phyloP scores from a whole-genome alignment of 2,329 filamentous ascomycete genomes.

The Epichloe hybrida region DNA sequence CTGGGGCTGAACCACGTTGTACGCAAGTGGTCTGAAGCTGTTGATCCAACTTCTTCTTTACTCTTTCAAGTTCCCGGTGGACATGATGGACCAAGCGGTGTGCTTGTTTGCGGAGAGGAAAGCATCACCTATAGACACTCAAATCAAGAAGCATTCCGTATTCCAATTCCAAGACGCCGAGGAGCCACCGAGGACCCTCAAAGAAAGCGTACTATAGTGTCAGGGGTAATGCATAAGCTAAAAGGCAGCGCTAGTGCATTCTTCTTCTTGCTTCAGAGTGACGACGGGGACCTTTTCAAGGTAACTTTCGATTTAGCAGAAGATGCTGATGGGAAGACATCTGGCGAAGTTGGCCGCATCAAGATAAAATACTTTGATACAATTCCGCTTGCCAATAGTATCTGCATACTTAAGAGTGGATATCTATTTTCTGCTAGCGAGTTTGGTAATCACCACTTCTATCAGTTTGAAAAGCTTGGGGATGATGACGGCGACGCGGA shows the following conservation, averaged over 20 bases:
- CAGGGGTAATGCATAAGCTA: slow-evolving; percentile 95
- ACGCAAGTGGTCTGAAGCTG: slow-evolving; percentile 85
- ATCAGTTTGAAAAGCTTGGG: slow-evolving; percentile 92
- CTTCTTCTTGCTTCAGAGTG: slow-evolving; percentile 89
- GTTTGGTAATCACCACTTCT: slow-evolving; percentile 85
- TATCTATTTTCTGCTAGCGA: slow-evolving; percentile 90
- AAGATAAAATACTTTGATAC: slow-evolving; percentile 98
- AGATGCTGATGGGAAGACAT: slow-evolving; percentile 63
- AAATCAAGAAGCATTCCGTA: slow-evolving; percentile 77
- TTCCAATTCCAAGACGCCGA: slow-evolving; percentile 74
- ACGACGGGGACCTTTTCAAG: slow-evolving; percentile 98
- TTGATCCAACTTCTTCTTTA: slow-evolving; percentile 77
- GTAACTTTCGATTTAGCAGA: slow-evolving; percentile 83
- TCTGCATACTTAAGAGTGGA: slow-evolving; percentile 89
- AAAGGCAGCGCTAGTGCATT: slow-evolving; percentile 72
- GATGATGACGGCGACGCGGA: slow-evolving; percentile 87
- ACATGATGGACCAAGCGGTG: slow-evolving; percentile 83
- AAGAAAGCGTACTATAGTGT: slow-evolving; percentile 72
- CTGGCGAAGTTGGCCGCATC: slow-evolving; percentile 66
- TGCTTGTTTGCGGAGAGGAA: slow-evolving; percentile 87
- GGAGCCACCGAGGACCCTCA: slow-evolving; percentile 86
- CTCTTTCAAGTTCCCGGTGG: slow-evolving; percentile 94
- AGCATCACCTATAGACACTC: slow-evolving; percentile 95
- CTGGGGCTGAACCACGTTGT: slow-evolving; percentile 94
- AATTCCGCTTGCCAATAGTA: slow-evolving; percentile 70